These are phyloP conservation scores for Monosporascus sp. DNA, from an alignment of 2,329 filamentous ascomycete species.

Conservation along the genomic window DNA sequence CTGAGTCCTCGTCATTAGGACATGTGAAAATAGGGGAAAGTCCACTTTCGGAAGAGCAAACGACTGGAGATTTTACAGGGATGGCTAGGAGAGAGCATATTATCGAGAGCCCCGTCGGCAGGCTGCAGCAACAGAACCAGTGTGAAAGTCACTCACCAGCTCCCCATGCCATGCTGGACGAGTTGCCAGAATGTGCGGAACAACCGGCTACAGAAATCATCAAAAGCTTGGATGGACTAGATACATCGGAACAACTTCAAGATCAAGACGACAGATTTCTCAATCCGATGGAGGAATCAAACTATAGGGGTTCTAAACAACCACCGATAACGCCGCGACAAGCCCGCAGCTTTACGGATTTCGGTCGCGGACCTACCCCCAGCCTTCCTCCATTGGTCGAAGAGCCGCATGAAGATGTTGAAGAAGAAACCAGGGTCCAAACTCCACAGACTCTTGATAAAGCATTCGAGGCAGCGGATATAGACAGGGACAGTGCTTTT, in stretches of 20 bases:
- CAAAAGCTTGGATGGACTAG: constrained; percentile 19
- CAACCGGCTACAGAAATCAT: constrained; percentile 16
- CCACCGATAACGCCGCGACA: constrained; percentile 16
- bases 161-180: constrained; percentile 2
- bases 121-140: constrained; percentile 8
- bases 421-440: constrained; percentile 24
- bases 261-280: constrained; percentile 1
- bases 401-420: constrained; percentile 42
- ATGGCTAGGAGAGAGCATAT: constrained; percentile 19
- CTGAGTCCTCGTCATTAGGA: constrained; percentile 2
- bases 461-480: constrained; percentile 23
- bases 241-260: constrained; percentile 19
- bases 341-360: constrained; percentile 29
- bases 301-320: constrained; percentile 14
- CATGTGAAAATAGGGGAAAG: constrained; percentile 1
- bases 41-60: neutral
- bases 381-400: constrained; percentile 48
- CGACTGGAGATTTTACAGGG: neutral
- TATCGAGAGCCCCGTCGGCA: constrained; percentile 34
- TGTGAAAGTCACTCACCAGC: constrained; percentile 4
- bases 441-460: constrained; percentile 13
- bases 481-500: constrained; percentile 46
- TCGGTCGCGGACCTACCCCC: constrained; percentile 37
- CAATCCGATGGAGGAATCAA: constrained; percentile 18
- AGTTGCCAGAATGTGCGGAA: constrained; percentile 5